A percentile compares a stretch with the other conserved stretches of the same genome.
Conservation (phyloP, 2,329 filamentous ascomycete species). For the Alternaria sp. region DNA sequence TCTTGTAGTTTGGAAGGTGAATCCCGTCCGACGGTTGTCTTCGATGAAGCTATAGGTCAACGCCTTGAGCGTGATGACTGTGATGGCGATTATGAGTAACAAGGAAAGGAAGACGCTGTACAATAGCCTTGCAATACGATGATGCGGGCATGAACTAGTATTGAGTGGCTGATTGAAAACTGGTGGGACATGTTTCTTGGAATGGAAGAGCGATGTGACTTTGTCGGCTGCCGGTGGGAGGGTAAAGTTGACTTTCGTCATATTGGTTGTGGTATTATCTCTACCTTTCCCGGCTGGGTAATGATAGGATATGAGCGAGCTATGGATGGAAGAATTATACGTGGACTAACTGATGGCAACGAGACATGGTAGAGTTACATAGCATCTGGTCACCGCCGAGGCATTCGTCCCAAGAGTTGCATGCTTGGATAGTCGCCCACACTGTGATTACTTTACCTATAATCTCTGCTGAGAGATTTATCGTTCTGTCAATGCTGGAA, state of each 20-base stretch:
- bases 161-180: conserved; percentile 20
- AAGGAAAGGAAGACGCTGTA: conserved; percentile 28
- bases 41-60: conserved; percentile 46
- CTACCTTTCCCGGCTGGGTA: neutral
- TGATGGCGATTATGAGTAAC: conserved; percentile 29
- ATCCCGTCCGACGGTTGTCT: conserved; percentile 42
- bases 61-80: conserved; percentile 38
- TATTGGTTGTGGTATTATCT: conserved; percentile 3
- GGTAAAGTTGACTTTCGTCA: conserved; percentile 22
- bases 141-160: conserved; percentile 21
- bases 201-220: conserved; percentile 20
- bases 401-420: conserved; percentile 5
- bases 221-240: conserved; percentile 20
- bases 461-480: conserved; percentile 14
- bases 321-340: neutral
- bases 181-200: conserved; percentile 16
- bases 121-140: conserved; percentile 31
- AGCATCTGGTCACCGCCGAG: conserved; percentile 14
- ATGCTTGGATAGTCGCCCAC: conserved; percentile 31
- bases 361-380: conserved; percentile 30
- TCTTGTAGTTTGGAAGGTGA: conserved; percentile 33
- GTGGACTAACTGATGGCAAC: neutral
- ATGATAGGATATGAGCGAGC: neutral
- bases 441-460: conserved; percentile 33
- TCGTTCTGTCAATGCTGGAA: conserved; percentile 41